Percentiles rank a stretch among this genome's conserved stretches.
Conservation (phyloP, 257 asterid genomes). For the Solanum piurae region DNA sequence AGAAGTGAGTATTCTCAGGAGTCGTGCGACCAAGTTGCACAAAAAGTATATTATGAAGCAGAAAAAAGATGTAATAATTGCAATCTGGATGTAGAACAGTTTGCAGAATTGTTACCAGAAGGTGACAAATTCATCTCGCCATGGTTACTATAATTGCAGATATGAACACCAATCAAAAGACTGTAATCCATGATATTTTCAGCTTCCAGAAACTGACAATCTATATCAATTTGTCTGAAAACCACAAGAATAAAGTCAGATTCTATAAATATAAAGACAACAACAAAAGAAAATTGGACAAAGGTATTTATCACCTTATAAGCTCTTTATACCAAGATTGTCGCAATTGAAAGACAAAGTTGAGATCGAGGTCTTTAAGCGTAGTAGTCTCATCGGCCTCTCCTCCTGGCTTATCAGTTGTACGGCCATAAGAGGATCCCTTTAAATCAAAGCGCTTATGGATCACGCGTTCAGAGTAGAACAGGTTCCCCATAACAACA, state of each 20-base stretch:
- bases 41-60: background rate
- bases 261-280: background rate
- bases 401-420: slow-evolving; percentile 48
- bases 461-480: slow-evolving; percentile 71
- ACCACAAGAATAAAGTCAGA: background rate
- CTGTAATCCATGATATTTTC: slow-evolving; percentile 86
- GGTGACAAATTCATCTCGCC: background rate
- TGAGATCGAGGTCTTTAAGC: slow-evolving; percentile 74
- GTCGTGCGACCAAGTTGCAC: background rate
- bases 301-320: slow-evolving; percentile 39
- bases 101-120: background rate
- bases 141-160: slow-evolving; percentile 32
- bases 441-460: slow-evolving; percentile 76
- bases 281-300: background rate
- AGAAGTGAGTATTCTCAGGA: background rate
- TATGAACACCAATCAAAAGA: slow-evolving; percentile 76
- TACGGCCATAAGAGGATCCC: slow-evolving; percentile 80
- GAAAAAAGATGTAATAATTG: background rate
- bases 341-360: slow-evolving; percentile 48
- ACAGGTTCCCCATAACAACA: slow-evolving; percentile 77
- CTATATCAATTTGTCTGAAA: slow-evolving; percentile 60
- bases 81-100: background rate
- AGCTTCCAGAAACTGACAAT: slow-evolving; percentile 75
- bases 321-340: slow-evolving; percentile 60
- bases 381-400: slow-evolving; percentile 81